These are phyloP conservation scores for Mycena metata DNA, from an alignment of 768 basidiomycete genomes.

Conservation along the genomic window DNA sequence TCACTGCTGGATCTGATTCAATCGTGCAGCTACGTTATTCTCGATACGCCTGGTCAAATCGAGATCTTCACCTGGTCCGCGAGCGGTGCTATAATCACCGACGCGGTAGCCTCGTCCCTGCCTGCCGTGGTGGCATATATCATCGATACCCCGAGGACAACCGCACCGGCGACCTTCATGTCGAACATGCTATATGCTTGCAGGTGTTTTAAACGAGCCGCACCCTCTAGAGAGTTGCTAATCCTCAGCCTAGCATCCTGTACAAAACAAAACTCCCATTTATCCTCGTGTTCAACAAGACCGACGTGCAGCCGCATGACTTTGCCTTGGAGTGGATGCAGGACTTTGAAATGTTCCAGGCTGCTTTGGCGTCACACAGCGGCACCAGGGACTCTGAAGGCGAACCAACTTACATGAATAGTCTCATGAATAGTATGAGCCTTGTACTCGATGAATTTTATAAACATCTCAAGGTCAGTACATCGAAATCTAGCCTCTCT, in stretches of 20 bases:
- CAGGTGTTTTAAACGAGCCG: constrained; percentile 63
- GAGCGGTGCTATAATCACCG: constrained; percentile 98
- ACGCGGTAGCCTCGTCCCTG: constrained; percentile 92
- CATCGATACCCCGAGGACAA: constrained; percentile 96
- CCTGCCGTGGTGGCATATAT: constrained; percentile 97
- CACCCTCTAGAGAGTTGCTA: not conserved
- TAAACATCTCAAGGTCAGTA: constrained; percentile 88
- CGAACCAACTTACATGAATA: constrained; percentile 98
- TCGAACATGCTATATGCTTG: constrained; percentile 99
- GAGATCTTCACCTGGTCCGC: constrained; percentile 99
- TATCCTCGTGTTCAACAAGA: constrained; percentile 99
- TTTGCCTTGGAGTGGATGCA: constrained; percentile 99
- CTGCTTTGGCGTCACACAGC: constrained; percentile 80
- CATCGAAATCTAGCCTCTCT: not conserved
- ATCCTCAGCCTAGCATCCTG: constrained; percentile 72
- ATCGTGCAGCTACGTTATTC: constrained; percentile 83
- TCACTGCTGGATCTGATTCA: constrained; percentile 20
- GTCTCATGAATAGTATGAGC: constrained; percentile 99
- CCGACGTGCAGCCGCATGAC: constrained; percentile 88
- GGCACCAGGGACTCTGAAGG: constrained; percentile 82
- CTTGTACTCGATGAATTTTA: constrained; percentile 98
- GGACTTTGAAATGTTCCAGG: constrained; percentile 96
- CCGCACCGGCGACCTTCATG: constrained; percentile 98
- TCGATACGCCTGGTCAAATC: constrained; percentile 99
- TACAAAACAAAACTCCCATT: constrained; percentile 99